Base-by-base conservation (phyloP, 805 yeast species). In the Dipodascus albidus region DNA sequence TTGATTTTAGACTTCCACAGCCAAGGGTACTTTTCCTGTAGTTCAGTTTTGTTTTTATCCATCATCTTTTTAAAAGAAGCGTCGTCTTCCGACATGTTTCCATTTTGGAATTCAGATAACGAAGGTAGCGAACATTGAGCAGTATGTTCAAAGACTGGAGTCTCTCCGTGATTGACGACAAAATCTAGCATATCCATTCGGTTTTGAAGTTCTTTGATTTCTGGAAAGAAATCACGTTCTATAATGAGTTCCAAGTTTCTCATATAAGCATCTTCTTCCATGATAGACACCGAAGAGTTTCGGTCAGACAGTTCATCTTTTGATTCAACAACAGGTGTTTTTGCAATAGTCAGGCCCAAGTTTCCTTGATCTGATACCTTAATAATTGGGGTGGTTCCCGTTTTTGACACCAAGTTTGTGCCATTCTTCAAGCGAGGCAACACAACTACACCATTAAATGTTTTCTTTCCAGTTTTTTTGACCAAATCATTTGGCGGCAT, bases 71-170 rank as follows among this genome's bases (percentile, higher is more conserved):
- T 56, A 49, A 64, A 64, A 22, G 66, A 63, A 19, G 57, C 63
- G 50, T 64, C 64, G 48, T 64, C 68, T 49, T 64, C 67, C 1
- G 68, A 63, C 1, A 66, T 64, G 33, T 56, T 58, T 11, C 55
- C 58, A 2, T 59, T 59, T 50, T 64, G 67, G 41, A 61, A 64
- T 20, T 55, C 35, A 48, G 59, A 58, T 23, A 62, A 47, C n/a
- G 57, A 33, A n/a, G 44, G 4, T 19, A 17, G 35, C 44, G 42
- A 49, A 33, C 11, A 38, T 56, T 9, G 53, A 47, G 14, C n/a
- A n/a, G 22, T 47, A 1, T 47, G 50, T 20, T 35, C 6, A 20
- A 24, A 31, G 17, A 38, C 15, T 8, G 42, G 35, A 44, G 52
- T n/a, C 57, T 42, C 31, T 49, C 22, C 53, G 17, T 27, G 33